phyloP scores from a whole-genome alignment of 2,329 filamentous ascomycete species.

The Trichoderma koningii region DNA sequence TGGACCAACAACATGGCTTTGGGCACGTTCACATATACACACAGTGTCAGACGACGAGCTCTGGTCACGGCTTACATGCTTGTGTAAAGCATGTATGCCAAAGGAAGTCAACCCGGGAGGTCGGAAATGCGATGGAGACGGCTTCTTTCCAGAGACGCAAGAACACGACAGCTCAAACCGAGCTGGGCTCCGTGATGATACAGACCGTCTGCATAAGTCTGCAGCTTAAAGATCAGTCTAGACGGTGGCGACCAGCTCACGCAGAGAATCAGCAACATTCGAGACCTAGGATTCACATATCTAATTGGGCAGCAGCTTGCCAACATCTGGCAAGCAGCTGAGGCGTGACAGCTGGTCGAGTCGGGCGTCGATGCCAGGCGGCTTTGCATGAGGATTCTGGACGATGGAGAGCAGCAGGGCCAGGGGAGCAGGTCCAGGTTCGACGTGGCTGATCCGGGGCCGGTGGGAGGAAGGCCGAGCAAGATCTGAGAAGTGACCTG shows the following conservation, averaged over 20 bases:
- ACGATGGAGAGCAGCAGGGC: constrained; percentile 1
- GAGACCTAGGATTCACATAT: background rate
- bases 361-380: constrained; percentile 2
- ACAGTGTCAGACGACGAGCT: constrained; percentile 10
- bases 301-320: constrained; percentile 8
- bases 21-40: constrained; percentile 18
- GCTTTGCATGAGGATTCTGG: constrained; percentile 4
- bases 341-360: constrained; percentile 1
- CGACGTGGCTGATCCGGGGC: constrained; percentile 20
- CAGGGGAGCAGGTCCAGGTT: background rate
- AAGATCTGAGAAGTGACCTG: constrained; percentile 30
- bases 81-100: constrained; percentile 5
- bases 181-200: constrained; percentile 4
- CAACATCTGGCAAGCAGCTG: background rate
- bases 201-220: constrained; percentile 1
- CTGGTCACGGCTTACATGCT: constrained; percentile 18
- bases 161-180: constrained; percentile 1
- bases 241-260: constrained; percentile 13
- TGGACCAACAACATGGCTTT: constrained; percentile 15
- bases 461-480: constrained; percentile 28
- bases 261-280: constrained; percentile 9
- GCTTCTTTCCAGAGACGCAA: background rate
- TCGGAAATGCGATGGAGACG: constrained; percentile 18
- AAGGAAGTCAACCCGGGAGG: constrained; percentile 16
- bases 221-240: constrained; percentile 15